These are phyloP conservation scores for Fusarium napiforme DNA, from an alignment of 2,329 filamentous ascomycete genomes.

Conservation along the genomic window DNA sequence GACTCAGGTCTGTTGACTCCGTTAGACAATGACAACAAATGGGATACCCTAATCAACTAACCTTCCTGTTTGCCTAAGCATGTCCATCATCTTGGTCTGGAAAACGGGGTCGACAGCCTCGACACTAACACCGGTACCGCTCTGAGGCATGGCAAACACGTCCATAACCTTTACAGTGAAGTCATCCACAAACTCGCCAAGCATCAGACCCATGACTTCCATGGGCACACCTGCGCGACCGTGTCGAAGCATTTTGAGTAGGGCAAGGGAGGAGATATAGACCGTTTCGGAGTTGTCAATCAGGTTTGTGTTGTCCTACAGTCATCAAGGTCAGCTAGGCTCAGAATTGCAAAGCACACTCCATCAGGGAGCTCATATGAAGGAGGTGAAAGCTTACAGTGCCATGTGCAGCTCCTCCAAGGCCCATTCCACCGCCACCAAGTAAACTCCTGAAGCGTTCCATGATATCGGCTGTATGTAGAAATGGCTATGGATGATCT, in stretches of 20 bases:
- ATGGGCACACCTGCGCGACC: constrained; percentile 97
- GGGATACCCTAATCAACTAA: constrained; percentile 55
- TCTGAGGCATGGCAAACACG: constrained; percentile 99
- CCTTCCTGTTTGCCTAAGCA: constrained; percentile 97
- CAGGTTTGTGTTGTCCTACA: constrained; percentile 85
- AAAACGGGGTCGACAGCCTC: constrained; percentile 99
- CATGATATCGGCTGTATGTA: constrained; percentile 65
- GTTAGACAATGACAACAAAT: constrained; percentile 26
- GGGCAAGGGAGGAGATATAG: constrained; percentile 96
- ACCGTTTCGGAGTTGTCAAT: constrained; percentile 99
- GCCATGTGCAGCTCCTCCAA: constrained; percentile 60
- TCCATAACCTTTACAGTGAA: constrained; percentile 98
- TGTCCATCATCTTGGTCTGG: constrained; percentile 99
- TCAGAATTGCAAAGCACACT: neutral
- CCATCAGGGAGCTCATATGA: constrained; percentile 18
- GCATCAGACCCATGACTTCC: constrained; percentile 99
- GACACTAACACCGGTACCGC: constrained; percentile 96
- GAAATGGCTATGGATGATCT: constrained; percentile 1
- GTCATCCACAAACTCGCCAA: constrained; percentile 98
- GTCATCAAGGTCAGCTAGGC: constrained; percentile 13
- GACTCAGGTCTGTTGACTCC: constrained; percentile 79
- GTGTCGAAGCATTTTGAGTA: constrained; percentile 98
- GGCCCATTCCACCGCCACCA: constrained; percentile 77
- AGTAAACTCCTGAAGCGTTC: constrained; percentile 93
- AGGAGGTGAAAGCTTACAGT: constrained; percentile 49